Percentiles rank a stretch among this genome's conserved stretches.
phyloP scores from a whole-genome alignment of 2,329 filamentous ascomycete genomes.

The Aureobasidium pullulans region DNA sequence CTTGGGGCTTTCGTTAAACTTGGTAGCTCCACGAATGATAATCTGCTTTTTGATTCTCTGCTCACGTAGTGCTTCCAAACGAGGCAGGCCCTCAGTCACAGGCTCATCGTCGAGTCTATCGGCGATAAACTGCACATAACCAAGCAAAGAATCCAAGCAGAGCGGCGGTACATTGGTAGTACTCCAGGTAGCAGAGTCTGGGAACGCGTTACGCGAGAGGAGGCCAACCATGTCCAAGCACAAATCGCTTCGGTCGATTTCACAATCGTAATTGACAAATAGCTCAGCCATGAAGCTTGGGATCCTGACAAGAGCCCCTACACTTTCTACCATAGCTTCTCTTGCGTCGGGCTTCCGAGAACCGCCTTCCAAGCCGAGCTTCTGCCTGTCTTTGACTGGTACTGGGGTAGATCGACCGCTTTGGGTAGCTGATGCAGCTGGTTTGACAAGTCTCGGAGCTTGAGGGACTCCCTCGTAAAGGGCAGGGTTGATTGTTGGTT shows the following conservation, averaged over 20 bases:
- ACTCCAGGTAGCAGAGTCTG: constrained; percentile 97
- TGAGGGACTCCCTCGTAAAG: constrained; percentile 92
- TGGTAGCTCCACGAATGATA: constrained; percentile 78
- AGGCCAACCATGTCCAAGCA: constrained; percentile 95
- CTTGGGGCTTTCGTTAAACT: constrained; percentile 95
- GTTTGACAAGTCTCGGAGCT: constrained; percentile 78
- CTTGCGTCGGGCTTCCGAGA: constrained; percentile 87
- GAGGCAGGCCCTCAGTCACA: constrained; percentile 56
- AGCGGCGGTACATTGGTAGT: constrained; percentile 95
- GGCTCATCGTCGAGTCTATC: constrained; percentile 73
- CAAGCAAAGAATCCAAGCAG: constrained; percentile 83
- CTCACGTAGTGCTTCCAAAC: constrained; percentile 56
- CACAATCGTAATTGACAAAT: constrained; percentile 97
- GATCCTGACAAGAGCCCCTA: constrained; percentile 85
- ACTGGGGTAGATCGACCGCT: constrained; percentile 88
- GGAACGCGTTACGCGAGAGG: constrained; percentile 86
- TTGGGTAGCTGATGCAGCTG: constrained; percentile 59
- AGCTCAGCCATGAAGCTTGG: constrained; percentile 91
- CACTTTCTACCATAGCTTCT: constrained; percentile 96
- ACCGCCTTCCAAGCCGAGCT: constrained; percentile 85
- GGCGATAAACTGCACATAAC: constrained; percentile 85
- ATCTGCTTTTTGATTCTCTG: constrained; percentile 75
- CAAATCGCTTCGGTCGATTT: constrained; percentile 80
- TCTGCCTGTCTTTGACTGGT: constrained; percentile 84
- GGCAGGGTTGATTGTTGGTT: constrained; percentile 81